Evolutionary conservation across 2,329 filamentous ascomycete genomes (phyloP), one percentile per base, ranked within the genome.

Genomic region (Nigrograna mackinnonii): DNA sequence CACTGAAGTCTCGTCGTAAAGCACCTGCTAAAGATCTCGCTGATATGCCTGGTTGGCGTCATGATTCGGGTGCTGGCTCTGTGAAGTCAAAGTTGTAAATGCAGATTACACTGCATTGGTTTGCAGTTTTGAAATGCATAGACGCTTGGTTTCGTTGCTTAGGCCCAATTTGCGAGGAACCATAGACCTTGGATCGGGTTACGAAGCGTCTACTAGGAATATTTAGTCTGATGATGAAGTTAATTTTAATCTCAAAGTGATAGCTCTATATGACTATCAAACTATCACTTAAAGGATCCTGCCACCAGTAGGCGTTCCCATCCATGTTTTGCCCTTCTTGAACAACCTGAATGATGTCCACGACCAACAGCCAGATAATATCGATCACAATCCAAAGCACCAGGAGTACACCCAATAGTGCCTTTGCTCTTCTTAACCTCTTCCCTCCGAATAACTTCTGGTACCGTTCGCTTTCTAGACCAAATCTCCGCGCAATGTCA

Each of bases 11-110:
- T 2, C 64, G 62, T 41, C 66, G 73, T 6, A 61, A 49, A 22
- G 71, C 67, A 9, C 64, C 57, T 3, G 70, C 73, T 3, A 72
- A 73, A 47, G 73, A 76, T 42, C 61, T 76, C 5, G 66, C 67
- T 3, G 71, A 75, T 43, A 70, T 75, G 70, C 67, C 70, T 4
- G 72, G 73, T 0, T 75, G 73, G 72, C 69, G 64, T 9, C 35
- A 43, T 26, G 41, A 43, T 34, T 26, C 22, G 9, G 24, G 9
- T n/a, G 24, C 24, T 28, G 24, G 24, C n/a, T n/a, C n/a, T n/a
- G n/a, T n/a, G n/a, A n/a, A n/a, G n/a, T n/a, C n/a, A n/a, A n/a
- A n/a, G n/a, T n/a, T n/a, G n/a, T n/a, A n/a, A n/a, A n/a, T n/a
- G n/a, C n/a, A n/a, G n/a, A n/a, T n/a, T n/a, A n/a, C n/a, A n/a